Conservation (phyloP, 169 alveolate species). For the Sarcocystis neurona region DNA sequence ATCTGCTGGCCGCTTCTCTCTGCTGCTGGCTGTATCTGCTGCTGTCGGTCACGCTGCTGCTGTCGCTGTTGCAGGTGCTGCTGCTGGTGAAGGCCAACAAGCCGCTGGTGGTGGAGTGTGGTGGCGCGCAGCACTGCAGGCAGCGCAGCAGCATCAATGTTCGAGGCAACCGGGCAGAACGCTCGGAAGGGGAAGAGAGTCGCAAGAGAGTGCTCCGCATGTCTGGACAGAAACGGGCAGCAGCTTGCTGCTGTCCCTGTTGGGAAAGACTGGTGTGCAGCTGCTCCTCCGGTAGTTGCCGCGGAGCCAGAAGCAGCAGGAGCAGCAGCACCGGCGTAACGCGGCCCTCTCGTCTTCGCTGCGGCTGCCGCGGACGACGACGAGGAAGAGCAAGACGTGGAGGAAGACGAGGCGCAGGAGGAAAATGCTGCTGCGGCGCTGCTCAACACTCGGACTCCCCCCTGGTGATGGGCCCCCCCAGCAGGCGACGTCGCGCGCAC, state of each 20-base stretch:
- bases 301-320: background rate
- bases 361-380: no score
- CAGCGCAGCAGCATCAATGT: background rate
- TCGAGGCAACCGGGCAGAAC: conserved; percentile 41
- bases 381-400: no score
- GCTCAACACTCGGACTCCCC: no score
- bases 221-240: conserved; percentile 34
- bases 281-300: background rate
- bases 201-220: background rate
- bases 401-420: no score
- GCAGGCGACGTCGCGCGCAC: no score
- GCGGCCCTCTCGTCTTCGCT: no score
- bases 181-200: conserved; percentile 40
- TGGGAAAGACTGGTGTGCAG: background rate
- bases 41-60: background rate
- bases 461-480: no score
- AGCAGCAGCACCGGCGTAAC: background rate
- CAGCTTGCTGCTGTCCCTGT: background rate
- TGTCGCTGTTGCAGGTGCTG: background rate
- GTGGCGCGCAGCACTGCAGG: conserved; percentile 13
- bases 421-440: no score
- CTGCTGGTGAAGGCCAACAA: background rate
- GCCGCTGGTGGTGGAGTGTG: conserved; percentile 9
- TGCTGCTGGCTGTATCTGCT: background rate
- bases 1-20: background rate